Base-by-base conservation (phyloP, 805 yeast genomes). In the Yarrowia sp. region DNA sequence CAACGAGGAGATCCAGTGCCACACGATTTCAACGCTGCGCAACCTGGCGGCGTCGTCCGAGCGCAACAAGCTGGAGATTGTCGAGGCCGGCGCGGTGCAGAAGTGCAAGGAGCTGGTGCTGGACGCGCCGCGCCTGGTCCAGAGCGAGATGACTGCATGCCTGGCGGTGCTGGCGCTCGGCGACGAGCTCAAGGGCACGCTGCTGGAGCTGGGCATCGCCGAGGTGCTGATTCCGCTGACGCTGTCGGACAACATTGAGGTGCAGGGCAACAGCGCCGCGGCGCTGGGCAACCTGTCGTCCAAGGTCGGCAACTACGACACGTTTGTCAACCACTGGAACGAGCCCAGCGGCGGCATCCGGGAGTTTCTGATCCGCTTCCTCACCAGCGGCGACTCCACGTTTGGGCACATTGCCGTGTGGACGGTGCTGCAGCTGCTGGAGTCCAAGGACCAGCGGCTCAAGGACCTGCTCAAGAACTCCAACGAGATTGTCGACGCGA, bases 381-480 rank as follows among this genome's bases (percentile, higher is more conserved):
- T 94, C 70, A 84, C 84, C 65, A 83, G 90, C 69, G 87, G 87
- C 39, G 94, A 92, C 72, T 87, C 96, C 13, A 94, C 98, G 0
- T 94, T 94, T 74, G 98, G 94, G 76, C 99, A 94, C 73, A 94
- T 94, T 75, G 97, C 98, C 0, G 82, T 92, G 64, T 94, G 99
- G 99, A 93, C 97, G 44, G 87, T 92, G 67, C 80, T 93, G 68
- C 99, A 94, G 76, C 80, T 94, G 66, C 81, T 94, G 66, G n/a
- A n/a, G n/a, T 85, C 96, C 64, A 89, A 87, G 68, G 88, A 91
- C 70, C 74, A 60, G 85, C 85, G 70, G 78, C 87, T 69, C 66
- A 62, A 66, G 51, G 66, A 67, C 42, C 66, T 74, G 64, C 66
- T 77, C 61, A 56, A 66, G 63, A 67, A 69, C 36, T 67, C 73